Base-by-base conservation (phyloP, 345 rosid genomes). In the Hibiscus mutabilis region DNA sequence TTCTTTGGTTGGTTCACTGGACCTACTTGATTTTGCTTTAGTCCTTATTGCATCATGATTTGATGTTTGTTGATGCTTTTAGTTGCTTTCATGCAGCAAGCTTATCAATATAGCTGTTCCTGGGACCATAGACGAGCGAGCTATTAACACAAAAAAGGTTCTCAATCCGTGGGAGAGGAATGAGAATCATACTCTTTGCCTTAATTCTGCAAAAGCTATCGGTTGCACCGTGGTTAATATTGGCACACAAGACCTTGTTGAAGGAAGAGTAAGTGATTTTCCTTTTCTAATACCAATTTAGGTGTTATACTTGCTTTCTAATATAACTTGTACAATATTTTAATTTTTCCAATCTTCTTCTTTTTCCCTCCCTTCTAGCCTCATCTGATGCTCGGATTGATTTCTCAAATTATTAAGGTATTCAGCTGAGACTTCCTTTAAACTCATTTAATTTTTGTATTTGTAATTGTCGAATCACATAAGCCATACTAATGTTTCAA, bases 151-250 rank as follows among this genome's bases (percentile, higher is more conserved):
- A 46, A 95, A 95, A 82, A 67, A 71, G 62, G 82, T 66, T 46
- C 89, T 92, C 37, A 92, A 95, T 68, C 98, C 98, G 3, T 95
- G 99, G 99, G 99, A 95, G 80, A 89, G 97, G 80, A 95, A 95
- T 81, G 99, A 95, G 79, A 95, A 95, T 69, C 98, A 92, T 76
- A 95, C 98, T 37, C 97, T 95, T 47, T 88, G 94, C 76, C 99
- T 95, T 61, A 95, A 95, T 80, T 95, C 99, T 73, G 97, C 98
- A 37, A 95, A 92, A 82, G 99, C 99, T 68, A 95, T 95, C 77
- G 99, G 99, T 46, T 95, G 99, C 80, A 95, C 97, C 0, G 99
- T 95, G 73, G 99, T 92, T 59, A 95, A 95, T 78, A 95, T 95
- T 56, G 99, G 99, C 53, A 84, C 96, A 13, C 92, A 95, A 58